A percentile compares a stretch with the other conserved stretches of the same genome.
Evolutionary conservation across 345 rosid genomes (phyloP).

Genomic region (Luvunga scandens): DNA sequence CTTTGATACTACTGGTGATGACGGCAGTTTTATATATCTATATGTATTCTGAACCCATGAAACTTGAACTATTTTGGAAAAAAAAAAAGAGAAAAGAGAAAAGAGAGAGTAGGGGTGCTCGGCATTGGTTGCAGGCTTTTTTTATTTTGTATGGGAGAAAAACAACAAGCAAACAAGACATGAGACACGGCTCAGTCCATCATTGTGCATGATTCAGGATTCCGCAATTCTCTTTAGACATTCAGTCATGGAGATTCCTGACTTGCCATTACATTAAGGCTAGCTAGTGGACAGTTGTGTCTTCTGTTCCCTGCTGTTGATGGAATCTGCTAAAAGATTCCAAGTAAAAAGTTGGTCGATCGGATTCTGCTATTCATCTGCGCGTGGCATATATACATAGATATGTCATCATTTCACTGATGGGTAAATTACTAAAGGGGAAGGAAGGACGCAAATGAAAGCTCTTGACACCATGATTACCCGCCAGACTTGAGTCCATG

Average conservation of each 20-base stretch:
- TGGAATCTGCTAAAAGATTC: slow-evolving; percentile 7
- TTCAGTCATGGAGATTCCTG: slow-evolving; percentile 11
- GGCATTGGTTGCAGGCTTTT: background rate
- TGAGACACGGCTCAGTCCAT: slow-evolving; percentile 1
- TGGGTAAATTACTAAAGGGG: background rate
- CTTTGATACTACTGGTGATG: background rate
- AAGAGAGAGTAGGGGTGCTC: background rate
- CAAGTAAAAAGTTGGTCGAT: background rate
- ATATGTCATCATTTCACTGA: background rate
- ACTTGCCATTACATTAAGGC: background rate
- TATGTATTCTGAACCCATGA: background rate
- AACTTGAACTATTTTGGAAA: background rate
- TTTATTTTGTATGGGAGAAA: background rate
- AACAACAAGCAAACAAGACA: background rate
- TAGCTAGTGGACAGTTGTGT: background rate
- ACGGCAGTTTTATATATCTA: background rate
- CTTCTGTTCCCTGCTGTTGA: background rate
- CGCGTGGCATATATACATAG: background rate
- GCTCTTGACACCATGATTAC: background rate
- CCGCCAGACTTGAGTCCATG: background rate
- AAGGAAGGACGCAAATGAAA: background rate
- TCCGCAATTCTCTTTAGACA: background rate
- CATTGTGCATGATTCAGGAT: background rate
- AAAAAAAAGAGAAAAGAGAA: no score
- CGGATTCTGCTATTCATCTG: no score